Base-by-base conservation (phyloP, 2,329 filamentous ascomycete species). In the Verticillium dahliae region DNA sequence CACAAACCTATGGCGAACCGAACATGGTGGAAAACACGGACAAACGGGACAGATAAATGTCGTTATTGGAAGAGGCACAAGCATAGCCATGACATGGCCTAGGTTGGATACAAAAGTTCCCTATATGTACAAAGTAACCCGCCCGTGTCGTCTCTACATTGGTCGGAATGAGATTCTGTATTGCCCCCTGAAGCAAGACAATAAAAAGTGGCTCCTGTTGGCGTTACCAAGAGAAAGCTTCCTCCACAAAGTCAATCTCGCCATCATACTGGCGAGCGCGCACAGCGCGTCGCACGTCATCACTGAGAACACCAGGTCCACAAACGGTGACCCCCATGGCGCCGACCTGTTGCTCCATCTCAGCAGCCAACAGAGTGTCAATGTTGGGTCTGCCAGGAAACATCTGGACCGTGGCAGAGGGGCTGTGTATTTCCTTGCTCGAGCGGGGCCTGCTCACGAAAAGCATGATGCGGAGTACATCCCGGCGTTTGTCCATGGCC, bases 341-440 rank as follows among this genome's bases (percentile, higher is more conserved):
- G 62, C 90, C 90, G 57, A 92, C 78, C 69, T 90, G 89, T 69
- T 85, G 82, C 75, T 90, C 86, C 78, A 91, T 87, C 79, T 92
- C 90, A 69, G 87, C 85, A 61, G 87, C 83, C 63, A 93, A 78
- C 15, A 93, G 79, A 1, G 88, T 89, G 65, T 88, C 83, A 59
- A 91, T 86, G 72, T 92, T 91, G 18, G 89, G 89, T 67, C 89
- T 81, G 15, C 90, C 90, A 4, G 90, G 90, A 80, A 92, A 92
- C 90, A 93, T 93, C 72, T 92, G 90, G 13, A 94, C 90, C 18
- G 88, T 91, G 1, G 87, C 83, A 39, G 85, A 89, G 2, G 90
- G 90, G 67, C 86, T 90, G 78, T 91, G 89, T 60, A 92, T 92
- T 74, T 92, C 90, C 79, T 91, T 92, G 56, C 87, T 91, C 57